Percentiles rank a stretch among this genome's conserved stretches.
These are phyloP conservation scores for Fomes fomentarius DNA, from an alignment of 1,284 basidiomycete species.

Conservation along the genomic window DNA sequence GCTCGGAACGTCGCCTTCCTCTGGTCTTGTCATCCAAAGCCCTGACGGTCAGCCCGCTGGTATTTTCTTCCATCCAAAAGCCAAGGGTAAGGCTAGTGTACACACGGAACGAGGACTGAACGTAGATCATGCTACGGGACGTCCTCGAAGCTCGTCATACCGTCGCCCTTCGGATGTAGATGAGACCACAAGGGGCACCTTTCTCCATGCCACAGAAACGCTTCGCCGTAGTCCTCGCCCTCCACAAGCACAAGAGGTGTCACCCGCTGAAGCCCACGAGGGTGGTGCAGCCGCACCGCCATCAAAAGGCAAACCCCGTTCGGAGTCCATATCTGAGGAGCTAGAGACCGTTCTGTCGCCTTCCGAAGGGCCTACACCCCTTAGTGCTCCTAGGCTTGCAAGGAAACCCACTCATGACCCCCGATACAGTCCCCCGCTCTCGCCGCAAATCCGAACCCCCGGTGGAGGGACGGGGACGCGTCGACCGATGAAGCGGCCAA, in stretches of 20 bases:
- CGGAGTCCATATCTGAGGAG: conserved; percentile 4
- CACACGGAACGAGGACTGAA: conserved; percentile 15
- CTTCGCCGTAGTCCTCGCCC: conserved; percentile 19
- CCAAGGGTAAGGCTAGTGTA: conserved; percentile 35
- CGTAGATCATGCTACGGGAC: conserved; percentile 8
- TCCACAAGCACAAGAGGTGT: neutral
- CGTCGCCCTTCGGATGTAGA: conserved; percentile 24
- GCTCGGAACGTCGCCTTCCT: conserved; percentile 77
- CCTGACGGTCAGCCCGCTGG: conserved; percentile 93
- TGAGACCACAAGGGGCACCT: conserved; percentile 14
- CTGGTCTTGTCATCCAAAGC: conserved; percentile 90
- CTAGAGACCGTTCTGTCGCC: conserved; percentile 7
- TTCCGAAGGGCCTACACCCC: conserved; percentile 5
- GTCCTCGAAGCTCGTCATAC: conserved; percentile 21
- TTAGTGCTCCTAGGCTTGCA: conserved; percentile 10
- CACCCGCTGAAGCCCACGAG: conserved; percentile 5
- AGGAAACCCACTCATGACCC: conserved; percentile 19
- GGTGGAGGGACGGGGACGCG: neutral
- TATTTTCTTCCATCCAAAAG: conserved; percentile 90
- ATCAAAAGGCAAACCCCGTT: conserved; percentile 17
- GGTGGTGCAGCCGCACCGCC: neutral
- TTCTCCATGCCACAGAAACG: conserved; percentile 1
- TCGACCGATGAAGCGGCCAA: conserved; percentile 22
- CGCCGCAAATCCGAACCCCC: conserved; percentile 28
- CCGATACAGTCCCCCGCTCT: conserved; percentile 27